Percentiles rank a stretch among this genome's conserved stretches.
Conservation (phyloP, 805 yeast genomes). For the Isabelozyma gotoi region DNA sequence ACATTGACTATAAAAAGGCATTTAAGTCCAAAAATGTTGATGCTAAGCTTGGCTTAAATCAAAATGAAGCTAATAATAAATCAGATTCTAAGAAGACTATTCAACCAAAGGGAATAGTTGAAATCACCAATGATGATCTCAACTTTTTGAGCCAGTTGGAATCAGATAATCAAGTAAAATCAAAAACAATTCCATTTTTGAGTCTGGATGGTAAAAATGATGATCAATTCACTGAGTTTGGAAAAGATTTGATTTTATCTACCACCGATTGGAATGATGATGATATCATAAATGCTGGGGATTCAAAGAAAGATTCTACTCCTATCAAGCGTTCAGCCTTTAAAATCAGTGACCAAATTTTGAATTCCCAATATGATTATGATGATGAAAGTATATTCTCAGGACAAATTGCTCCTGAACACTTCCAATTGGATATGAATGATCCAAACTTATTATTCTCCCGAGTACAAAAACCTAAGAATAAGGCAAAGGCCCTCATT, state of each 20-base stretch:
- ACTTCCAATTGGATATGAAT: conserved; percentile 72
- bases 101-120: conserved; percentile 3
- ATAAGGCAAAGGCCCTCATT: conserved; percentile 32
- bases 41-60: conserved; percentile 1
- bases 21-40: conserved; percentile 38
- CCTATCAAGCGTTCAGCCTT: not conserved
- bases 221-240: conserved; percentile 40
- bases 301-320: conserved; percentile 15
- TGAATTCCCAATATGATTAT: conserved; percentile 24
- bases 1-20: conserved; percentile 54
- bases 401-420: conserved; percentile 50
- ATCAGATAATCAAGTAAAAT: conserved; percentile 10
- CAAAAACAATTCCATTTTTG: conserved; percentile 30
- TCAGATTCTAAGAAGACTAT: conserved; percentile 4
- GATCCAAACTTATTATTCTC: conserved; percentile 78
- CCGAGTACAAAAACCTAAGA: conserved; percentile 18
- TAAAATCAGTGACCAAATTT: not conserved
- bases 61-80: not conserved
- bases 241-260: conserved; percentile 61
- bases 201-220: conserved; percentile 22
- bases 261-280: conserved; percentile 81
- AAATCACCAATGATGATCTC: conserved; percentile 31
- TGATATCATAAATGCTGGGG: conserved; percentile 52
- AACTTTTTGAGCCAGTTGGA: conserved; percentile 28
- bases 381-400: conserved; percentile 75